Conservation (phyloP, 1,139 yeast genomes). For the Spathaspora sp. region DNA sequence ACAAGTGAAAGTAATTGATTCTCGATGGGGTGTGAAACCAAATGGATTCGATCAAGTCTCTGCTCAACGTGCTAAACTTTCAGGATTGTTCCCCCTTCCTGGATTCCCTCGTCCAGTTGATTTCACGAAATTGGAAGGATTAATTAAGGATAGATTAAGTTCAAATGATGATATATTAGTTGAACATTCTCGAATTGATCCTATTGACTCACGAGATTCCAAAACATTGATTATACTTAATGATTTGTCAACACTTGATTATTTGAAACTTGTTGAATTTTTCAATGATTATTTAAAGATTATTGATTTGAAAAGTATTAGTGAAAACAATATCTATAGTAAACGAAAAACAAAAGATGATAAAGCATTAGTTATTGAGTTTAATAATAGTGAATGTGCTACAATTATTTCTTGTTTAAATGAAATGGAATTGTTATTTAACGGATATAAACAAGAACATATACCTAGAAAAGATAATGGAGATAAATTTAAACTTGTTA, state of each 20-base stretch:
- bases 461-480: slow-evolving; percentile 11
- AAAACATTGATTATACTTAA: slow-evolving; percentile 50
- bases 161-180: slow-evolving; percentile 40
- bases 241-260: slow-evolving; percentile 41
- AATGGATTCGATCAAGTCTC: slow-evolving; percentile 74
- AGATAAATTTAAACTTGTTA: slow-evolving; percentile 12
- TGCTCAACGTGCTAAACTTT: slow-evolving; percentile 76
- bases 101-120: slow-evolving; percentile 64
- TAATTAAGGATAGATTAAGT: slow-evolving; percentile 37
- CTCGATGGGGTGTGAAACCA: slow-evolving; percentile 77
- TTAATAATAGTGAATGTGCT: slow-evolving; percentile 55
- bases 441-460: slow-evolving; percentile 26
- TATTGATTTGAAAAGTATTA: slow-evolving; percentile 33
- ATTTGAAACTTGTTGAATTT: slow-evolving; percentile 41
- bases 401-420: slow-evolving; percentile 55
- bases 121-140: slow-evolving; percentile 53
- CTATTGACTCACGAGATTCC: slow-evolving; percentile 51
- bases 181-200: slow-evolving; percentile 47
- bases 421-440: slow-evolving; percentile 32
- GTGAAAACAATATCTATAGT: slow-evolving; percentile 24
- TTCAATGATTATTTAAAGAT: slow-evolving; percentile 41
- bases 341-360: slow-evolving; percentile 38
- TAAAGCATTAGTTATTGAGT: slow-evolving; percentile 47
- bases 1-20: slow-evolving; percentile 40
- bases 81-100: slow-evolving; percentile 79